Percentiles rank a stretch among this genome's conserved stretches.
These are phyloP conservation scores for Fusarium sp. DNA, from an alignment of 2,329 filamentous ascomycete genomes.

Conservation along the genomic window DNA sequence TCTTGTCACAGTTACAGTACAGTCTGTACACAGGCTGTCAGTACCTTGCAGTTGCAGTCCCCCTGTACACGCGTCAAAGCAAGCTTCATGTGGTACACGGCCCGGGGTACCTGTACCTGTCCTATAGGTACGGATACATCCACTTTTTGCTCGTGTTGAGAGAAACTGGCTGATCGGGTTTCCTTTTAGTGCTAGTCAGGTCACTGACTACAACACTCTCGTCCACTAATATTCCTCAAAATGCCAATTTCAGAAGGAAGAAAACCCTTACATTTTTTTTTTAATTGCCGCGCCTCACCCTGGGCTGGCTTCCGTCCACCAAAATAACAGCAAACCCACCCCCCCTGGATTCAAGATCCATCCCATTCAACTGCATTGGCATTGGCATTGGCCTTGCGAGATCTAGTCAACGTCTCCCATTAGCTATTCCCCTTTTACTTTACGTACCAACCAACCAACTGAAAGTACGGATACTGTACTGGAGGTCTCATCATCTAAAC, in stretches of 20 bases:
- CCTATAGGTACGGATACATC: constrained; percentile 2
- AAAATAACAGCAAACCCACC: constrained; percentile 28
- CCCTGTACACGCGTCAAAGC: constrained; percentile 45
- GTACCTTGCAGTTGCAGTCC: constrained; percentile 33
- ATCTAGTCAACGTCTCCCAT: constrained; percentile 24
- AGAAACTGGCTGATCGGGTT: constrained; percentile 24
- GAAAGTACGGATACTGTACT: constrained; percentile 6
- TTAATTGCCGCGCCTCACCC: constrained; percentile 51
- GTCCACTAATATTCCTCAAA: constrained; percentile 37
- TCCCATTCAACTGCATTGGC: constrained; percentile 1
- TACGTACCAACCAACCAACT: constrained; percentile 6
- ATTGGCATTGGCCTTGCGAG: constrained; percentile 12
- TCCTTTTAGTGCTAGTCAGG: constrained; percentile 13
- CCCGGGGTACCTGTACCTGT: constrained; percentile 32
- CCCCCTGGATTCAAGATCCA: constrained; percentile 31
- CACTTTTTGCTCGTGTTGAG: constrained; percentile 34
- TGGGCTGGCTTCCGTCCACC: constrained; percentile 17
- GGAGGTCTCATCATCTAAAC: constrained; percentile 19
- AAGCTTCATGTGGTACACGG: constrained; percentile 26
- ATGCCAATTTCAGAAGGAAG: constrained; percentile 46
- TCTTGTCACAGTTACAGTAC: constrained; percentile 9
- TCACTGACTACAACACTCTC: constrained; percentile 8
- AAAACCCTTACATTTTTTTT: constrained; percentile 45
- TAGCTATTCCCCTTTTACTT: constrained; percentile 38
- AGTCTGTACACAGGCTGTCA: constrained; percentile 18